These are phyloP conservation scores for Dendrobium officinale DNA, from an alignment of 106 monocot genomes.

Conservation along the genomic window DNA sequence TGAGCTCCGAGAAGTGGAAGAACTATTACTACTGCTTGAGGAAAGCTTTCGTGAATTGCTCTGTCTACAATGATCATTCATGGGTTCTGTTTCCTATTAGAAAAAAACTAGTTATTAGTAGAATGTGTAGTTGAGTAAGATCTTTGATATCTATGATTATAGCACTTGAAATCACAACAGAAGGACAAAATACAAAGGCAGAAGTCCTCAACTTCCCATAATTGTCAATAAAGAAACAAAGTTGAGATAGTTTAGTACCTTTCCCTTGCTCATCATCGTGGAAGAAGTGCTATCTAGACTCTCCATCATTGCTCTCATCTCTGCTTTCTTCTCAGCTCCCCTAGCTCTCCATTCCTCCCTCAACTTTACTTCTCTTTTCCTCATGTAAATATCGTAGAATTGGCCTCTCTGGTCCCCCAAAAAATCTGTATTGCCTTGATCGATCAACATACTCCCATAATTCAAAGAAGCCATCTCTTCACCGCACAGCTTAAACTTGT, in stretches of 20 bases:
- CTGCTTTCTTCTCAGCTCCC: constrained; percentile 2
- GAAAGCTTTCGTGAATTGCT: constrained; percentile 16
- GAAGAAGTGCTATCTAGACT: constrained; percentile 1
- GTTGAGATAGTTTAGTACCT: not conserved
- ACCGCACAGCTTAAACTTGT: not conserved
- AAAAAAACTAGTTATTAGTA: not conserved
- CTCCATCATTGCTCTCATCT: constrained; percentile 3
- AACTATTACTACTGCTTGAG: constrained; percentile 24
- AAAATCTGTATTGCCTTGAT: not conserved
- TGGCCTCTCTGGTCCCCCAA: not conserved
- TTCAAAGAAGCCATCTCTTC: not conserved
- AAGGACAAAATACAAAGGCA: not conserved
- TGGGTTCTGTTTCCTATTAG: not conserved
- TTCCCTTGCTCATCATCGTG: not conserved
- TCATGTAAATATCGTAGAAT: constrained; percentile 5
- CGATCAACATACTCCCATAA: not conserved
- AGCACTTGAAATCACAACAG: too few relatives aligned
- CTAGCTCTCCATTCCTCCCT: constrained; percentile 5
- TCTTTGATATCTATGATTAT: too few relatives aligned
- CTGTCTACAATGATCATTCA: not conserved
- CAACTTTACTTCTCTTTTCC: constrained; percentile 5
- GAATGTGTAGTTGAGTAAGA: too few relatives aligned
- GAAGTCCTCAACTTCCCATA: not conserved
- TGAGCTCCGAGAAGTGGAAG: constrained; percentile 25
- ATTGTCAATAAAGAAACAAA: not conserved